Conservation (phyloP, 2,329 filamentous ascomycete genomes). For the Periconia sp. region DNA sequence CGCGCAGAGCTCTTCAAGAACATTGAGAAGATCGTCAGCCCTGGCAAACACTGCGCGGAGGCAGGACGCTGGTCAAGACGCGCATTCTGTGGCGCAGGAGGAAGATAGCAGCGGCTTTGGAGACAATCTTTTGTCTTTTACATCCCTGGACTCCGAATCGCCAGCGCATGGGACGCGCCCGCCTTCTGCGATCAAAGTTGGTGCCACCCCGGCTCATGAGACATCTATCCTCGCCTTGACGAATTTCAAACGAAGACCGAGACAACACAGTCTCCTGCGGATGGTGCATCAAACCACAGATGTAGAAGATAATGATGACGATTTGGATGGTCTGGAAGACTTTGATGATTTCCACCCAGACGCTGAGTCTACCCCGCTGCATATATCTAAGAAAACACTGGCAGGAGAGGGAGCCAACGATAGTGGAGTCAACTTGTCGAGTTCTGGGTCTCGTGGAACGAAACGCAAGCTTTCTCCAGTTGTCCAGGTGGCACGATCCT, state of each 20-base stretch:
- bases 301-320: conserved; percentile 53
- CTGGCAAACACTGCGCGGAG: conserved; percentile 7
- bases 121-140: conserved; percentile 37
- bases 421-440: conserved; percentile 37
- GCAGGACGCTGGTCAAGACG: conserved; percentile 6
- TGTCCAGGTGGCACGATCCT: conserved; percentile 48
- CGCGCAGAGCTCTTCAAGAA: conserved; percentile 21
- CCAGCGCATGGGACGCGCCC: conserved; percentile 45
- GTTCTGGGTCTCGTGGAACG: conserved; percentile 40
- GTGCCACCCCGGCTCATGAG: conserved; percentile 53
- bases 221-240: conserved; percentile 56
- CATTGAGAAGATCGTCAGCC: conserved; percentile 13
- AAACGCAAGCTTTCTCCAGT: conserved; percentile 48
- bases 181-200: conserved; percentile 52
- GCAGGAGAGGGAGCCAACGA: conserved; percentile 29
- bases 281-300: conserved; percentile 54
- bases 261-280: conserved; percentile 57
- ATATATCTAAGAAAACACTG: conserved; percentile 46
- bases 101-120: conserved; percentile 40
- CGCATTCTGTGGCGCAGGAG: conserved; percentile 12
- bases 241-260: conserved; percentile 57
- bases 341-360: conserved; percentile 62
- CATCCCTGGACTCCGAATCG: conserved; percentile 40
- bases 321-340: conserved; percentile 51
- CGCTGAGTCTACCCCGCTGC: conserved; percentile 71